Conservation (phyloP, 495 filamentous ascomycete species). For the Pseudevernia furfuracea region DNA sequence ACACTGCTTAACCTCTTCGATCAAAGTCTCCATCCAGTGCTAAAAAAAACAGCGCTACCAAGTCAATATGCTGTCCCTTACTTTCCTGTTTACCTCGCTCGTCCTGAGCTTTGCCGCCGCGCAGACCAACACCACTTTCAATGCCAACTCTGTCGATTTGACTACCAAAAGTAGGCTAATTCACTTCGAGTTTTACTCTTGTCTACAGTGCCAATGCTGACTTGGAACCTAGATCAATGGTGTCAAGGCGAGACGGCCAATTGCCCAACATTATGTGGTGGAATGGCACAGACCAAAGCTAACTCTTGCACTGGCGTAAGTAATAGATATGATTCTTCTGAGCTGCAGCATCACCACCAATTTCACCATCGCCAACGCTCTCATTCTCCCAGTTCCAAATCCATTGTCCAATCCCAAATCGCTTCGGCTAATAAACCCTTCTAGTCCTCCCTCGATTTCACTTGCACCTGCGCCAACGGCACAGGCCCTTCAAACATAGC, state of each 20-base stretch:
- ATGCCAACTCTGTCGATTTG: slow-evolving; percentile 21
- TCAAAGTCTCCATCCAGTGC: neutral
- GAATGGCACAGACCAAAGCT: slow-evolving; percentile 28
- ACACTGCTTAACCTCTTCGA: neutral
- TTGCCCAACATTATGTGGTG: slow-evolving; percentile 42
- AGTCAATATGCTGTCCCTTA: slow-evolving; percentile 19
- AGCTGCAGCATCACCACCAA: neutral
- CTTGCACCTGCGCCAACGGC: slow-evolving; percentile 49
- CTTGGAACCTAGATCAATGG: slow-evolving; percentile 34
- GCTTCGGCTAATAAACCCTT: slow-evolving; percentile 13
- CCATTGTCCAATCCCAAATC: slow-evolving; percentile 4
- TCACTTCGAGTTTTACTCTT: too few species aligned
- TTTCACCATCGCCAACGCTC: slow-evolving; percentile 19
- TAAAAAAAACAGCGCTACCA: neutral
- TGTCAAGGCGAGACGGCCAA: slow-evolving; percentile 40
- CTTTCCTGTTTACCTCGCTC: slow-evolving; percentile 18
- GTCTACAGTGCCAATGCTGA: slow-evolving; percentile 5
- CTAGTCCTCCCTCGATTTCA: slow-evolving; percentile 44
- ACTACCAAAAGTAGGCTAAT: slow-evolving; percentile 16
- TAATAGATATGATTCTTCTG: neutral
- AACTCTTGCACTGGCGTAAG: slow-evolving; percentile 43
- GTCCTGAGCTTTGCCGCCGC: slow-evolving; percentile 23
- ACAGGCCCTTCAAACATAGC: slow-evolving; percentile 41
- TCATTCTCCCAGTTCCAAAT: slow-evolving; percentile 16
- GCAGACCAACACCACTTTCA: slow-evolving; percentile 19